These are phyloP conservation scores for Orbilia ellipsospora DNA, from an alignment of 2,329 filamentous ascomycete species.

Conservation along the genomic window DNA sequence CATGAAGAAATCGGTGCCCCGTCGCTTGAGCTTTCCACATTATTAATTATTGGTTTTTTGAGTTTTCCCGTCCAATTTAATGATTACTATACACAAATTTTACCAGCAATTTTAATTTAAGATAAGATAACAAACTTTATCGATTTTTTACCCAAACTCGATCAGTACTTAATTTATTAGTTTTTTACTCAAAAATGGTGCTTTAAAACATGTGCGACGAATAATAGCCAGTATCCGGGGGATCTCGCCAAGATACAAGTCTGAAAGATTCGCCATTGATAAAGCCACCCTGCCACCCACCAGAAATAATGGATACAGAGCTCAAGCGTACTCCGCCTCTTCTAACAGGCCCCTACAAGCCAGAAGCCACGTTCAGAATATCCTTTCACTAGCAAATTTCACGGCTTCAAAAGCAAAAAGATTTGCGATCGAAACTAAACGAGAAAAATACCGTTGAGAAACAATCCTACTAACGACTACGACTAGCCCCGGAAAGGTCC, in stretches of 20 bases:
- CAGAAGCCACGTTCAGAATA: background rate
- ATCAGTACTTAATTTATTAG: too few species aligned
- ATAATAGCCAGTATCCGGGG: conserved; percentile 48
- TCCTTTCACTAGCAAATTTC: background rate
- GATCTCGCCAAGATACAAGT: conserved; percentile 51
- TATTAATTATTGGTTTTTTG: too few species aligned
- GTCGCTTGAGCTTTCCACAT: too few species aligned
- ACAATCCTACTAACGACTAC: background rate
- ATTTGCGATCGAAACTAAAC: conserved; percentile 11
- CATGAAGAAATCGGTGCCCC: too few species aligned
- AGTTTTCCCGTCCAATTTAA: too few species aligned
- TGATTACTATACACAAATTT: too few species aligned
- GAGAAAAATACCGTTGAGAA: conserved; percentile 1
- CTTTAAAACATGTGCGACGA: conserved; percentile 32
- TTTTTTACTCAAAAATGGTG: background rate
- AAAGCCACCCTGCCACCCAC: conserved; percentile 16
- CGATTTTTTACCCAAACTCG: too few species aligned
- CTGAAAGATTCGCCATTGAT: conserved; percentile 49
- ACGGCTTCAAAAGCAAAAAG: conserved; percentile 23
- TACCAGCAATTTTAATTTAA: too few species aligned
- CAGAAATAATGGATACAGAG: conserved; percentile 30
- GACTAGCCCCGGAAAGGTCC: background rate
- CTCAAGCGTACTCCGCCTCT: conserved; percentile 42
- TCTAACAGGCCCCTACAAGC: conserved; percentile 13
- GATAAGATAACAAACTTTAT: too few species aligned